Base-by-base conservation (phyloP, 2,329 filamentous ascomycete genomes). In the Pestalotiopsis sp. region DNA sequence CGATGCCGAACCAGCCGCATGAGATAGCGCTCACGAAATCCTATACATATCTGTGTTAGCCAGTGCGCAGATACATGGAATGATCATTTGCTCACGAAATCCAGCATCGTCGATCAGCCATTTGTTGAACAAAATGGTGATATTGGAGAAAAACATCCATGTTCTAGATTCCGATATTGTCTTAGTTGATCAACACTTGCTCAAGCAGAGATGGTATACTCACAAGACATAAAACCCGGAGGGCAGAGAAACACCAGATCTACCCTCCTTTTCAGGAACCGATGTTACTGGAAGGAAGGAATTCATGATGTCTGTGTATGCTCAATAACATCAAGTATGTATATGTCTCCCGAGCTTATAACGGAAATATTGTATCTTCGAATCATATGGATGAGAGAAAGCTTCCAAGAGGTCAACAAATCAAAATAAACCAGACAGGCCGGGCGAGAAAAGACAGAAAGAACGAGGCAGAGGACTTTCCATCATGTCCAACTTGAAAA, bases 91-190 rank as follows among this genome's bases (percentile, higher is more conserved):
- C 91, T 84, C 82, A 93, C 91, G 86, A 80, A 95, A 95, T 67
- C 91, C 87, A 75, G 87, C 87, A 70, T 88, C 89, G 76, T 93
- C 89, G 68, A 97, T 86, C 63, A 97, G 88, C 88, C 92, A 94
- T 83, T 97, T 97, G 85, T 97, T 97, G 86, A 97, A 97, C 70
- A 97, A 83, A 76, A 97, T 97, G 70, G 94, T 94, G 74, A 88
- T 85, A 71, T 93, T 95, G 74, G 92, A 96, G 77, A 96, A 88
- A 72, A 93, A 85, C 73, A 97, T 97, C 93, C 94, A 97, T 75
- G 88, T 87, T 66, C 85, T 87, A 67, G 7, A 64, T 35, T 44
- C 5, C 4, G 44, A n/a, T 11, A 35, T 3, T 68, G 14, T 66
- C 7, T n/a, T 39, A n/a, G 7, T 14, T 66, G 67, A 65, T 17